phyloP scores from a whole-genome alignment of 1,284 basidiomycete genomes.

The Gymnopus androsaceus region DNA sequence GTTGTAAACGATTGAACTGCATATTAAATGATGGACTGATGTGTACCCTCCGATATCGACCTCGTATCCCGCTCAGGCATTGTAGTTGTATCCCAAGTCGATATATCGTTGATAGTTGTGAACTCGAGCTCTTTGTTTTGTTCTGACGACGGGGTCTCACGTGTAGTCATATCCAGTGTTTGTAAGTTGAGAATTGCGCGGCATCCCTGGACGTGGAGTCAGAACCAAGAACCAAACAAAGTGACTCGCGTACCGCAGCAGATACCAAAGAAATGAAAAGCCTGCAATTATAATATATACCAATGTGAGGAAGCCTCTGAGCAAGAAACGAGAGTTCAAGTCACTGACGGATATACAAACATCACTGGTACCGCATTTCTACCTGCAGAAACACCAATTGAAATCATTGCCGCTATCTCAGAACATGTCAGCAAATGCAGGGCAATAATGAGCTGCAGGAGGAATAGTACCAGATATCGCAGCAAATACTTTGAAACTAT shows the following conservation, averaged over 20 bases:
- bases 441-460: neutral
- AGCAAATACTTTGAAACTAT: neutral
- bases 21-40: too few relatives aligned
- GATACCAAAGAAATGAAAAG: constrained; percentile 2
- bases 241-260: neutral
- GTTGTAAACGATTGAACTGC: too few relatives aligned
- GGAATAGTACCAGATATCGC: neutral
- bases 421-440: neutral
- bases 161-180: neutral
- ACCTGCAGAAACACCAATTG: neutral
- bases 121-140: neutral
- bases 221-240: neutral
- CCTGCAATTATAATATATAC: too few relatives aligned
- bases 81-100: neutral
- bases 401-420: neutral
- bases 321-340: neutral
- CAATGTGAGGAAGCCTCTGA: too few relatives aligned
- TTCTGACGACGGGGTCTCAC: neutral
- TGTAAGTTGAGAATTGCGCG: constrained; percentile 5
- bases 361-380: neutral
- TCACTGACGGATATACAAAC: constrained; percentile 3
- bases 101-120: neutral
- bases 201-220: neutral
- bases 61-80: neutral
- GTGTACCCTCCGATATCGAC: too few relatives aligned